These are phyloP conservation scores for Thalassiosira livingstoniorum DNA, from an alignment of 352 stramenopile genomes.

Conservation along the genomic window DNA sequence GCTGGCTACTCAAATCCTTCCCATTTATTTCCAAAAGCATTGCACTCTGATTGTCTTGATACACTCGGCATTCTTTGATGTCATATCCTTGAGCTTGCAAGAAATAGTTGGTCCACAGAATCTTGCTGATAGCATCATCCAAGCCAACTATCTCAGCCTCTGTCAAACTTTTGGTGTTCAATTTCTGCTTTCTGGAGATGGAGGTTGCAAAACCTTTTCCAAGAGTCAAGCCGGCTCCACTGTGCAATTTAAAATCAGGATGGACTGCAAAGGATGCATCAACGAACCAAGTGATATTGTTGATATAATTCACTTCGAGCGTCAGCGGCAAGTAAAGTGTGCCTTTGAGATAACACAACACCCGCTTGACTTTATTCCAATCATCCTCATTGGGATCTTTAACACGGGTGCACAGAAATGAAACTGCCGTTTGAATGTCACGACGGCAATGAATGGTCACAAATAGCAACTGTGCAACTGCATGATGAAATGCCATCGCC, in stretches of 20 bases:
- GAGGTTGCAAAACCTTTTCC: not conserved
- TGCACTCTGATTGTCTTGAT: conserved; percentile 59
- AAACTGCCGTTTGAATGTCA: not conserved
- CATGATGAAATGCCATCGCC: not conserved
- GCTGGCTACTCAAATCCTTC: conserved; percentile 18
- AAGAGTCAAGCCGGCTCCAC: not conserved
- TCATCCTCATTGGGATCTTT: not conserved
- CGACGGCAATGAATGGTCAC: not conserved
- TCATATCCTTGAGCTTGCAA: conserved; percentile 52
- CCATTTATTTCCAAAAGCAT: conserved; percentile 49
- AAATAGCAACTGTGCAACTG: too few species aligned
- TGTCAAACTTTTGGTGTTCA: conserved; percentile 46
- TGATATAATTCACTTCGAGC: not conserved
- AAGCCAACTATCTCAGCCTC: conserved; percentile 38
- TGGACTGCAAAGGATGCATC: not conserved
- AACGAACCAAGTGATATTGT: too few species aligned
- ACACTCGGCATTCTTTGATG: conserved; percentile 28
- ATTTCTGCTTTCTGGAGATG: conserved; percentile 33
- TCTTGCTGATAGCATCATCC: conserved; percentile 18
- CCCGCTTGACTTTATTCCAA: not conserved
- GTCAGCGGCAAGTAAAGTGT: not conserved
- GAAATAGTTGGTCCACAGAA: conserved; percentile 53
- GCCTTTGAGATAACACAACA: not conserved
- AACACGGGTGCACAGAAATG: not conserved
- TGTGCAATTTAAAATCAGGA: not conserved